Percentiles rank a stretch among this genome's conserved stretches.
These are phyloP conservation scores for Chamaecyparis obtusa DNA, from an alignment of 75 land plant genomes.

Conservation along the genomic window DNA sequence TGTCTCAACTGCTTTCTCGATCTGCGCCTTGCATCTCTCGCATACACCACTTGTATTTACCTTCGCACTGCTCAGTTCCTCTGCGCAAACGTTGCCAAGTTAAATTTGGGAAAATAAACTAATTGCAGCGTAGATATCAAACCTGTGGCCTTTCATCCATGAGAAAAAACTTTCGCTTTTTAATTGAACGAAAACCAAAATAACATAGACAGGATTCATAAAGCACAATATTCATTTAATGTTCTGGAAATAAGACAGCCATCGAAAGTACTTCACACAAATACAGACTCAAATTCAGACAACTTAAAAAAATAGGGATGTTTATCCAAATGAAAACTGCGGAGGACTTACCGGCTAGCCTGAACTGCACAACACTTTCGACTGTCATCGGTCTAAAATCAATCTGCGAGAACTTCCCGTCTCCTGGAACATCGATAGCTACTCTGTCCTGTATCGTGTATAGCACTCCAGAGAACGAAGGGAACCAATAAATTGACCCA, in stretches of 20 bases:
- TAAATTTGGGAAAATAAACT: too few relatives aligned
- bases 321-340: too few relatives aligned
- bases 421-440: neutral
- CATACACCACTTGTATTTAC: conserved; percentile 15
- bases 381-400: neutral
- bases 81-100: neutral
- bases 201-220: too few relatives aligned
- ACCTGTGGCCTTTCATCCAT: neutral
- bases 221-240: too few relatives aligned
- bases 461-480: neutral
- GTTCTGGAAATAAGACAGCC: too few relatives aligned
- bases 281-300: too few relatives aligned
- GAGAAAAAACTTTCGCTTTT: too few relatives aligned
- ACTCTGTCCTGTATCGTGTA: conserved; percentile 14
- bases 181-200: too few relatives aligned
- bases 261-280: too few relatives aligned
- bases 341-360: neutral
- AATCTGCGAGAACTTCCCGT: conserved; percentile 1
- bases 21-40: neutral
- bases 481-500: conserved; percentile 15
- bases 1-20: neutral
- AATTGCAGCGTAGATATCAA: neutral
- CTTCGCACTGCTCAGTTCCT: conserved; percentile 20
- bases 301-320: too few relatives aligned
- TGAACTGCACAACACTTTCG: neutral